Evolutionary conservation across 2,329 filamentous ascomycete species (phyloP), one percentile per base, ranked within the genome.

Genomic region (Aspergillus pseudonomiae): DNA sequence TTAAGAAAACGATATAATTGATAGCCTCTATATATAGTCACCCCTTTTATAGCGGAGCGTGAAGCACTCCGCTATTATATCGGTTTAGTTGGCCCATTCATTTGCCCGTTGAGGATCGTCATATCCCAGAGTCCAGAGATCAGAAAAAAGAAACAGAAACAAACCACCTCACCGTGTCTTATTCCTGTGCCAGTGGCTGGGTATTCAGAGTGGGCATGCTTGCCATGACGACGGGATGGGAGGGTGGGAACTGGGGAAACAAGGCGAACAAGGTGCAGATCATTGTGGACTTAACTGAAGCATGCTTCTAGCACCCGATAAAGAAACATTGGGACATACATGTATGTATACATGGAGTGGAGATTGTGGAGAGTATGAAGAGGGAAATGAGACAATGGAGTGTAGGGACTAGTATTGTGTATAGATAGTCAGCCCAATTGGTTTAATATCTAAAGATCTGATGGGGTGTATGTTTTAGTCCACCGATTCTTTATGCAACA

Each of bases 211-310:
- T 26, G 26, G 26, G 60, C 63, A 65, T 63, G 54, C 65, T 63
- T 63, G 63, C 65, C 65, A 68, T 56, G 55, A 61, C 61, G 63
- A 66, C 61, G 65, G 65, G 52, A 64, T 63, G 65, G 62, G 58
- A 64, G 62, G 60, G 61, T 60, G 63, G 65, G 52, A 63, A 62
- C 2, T 41, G 9, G 32, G 32, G 32, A 32, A 32, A 32, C 2
- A 32, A 32, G 10, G 9, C 32, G 10, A 32, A 32, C 9, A 11
- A 32, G 5, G 32, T 41, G 14, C 14, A 41, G 36, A 41, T 16
- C 36, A 41, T 19, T 41, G 36, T 41, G 16, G 36, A 41, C 26
- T 26, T 26, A 26, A 4, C 26, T 26, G 26, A 26, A 4, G 3
- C 26, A 26, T 26, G 26, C 26, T 26, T 26, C 26, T 26, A 4